A percentile compares a stretch with the other conserved stretches of the same genome.
phyloP scores from a whole-genome alignment of 805 yeast species.

The Starmerella khaoyaiensis region DNA sequence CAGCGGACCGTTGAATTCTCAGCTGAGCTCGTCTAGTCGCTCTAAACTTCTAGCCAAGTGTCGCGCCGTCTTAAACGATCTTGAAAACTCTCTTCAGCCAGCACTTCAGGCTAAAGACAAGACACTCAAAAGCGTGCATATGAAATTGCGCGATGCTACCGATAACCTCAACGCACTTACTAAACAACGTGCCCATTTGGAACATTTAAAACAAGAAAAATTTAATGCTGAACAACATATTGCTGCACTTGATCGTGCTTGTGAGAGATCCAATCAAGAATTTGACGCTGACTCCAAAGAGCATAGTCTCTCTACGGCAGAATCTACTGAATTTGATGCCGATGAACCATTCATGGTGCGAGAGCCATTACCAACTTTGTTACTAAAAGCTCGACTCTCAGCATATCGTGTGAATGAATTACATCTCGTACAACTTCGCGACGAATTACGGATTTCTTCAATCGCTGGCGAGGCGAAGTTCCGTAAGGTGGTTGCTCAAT shows the following conservation, averaged over 20 bases:
- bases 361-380: slow-evolving; percentile 18
- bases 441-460: slow-evolving; percentile 41
- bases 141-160: slow-evolving; percentile 46
- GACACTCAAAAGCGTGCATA: slow-evolving; percentile 41
- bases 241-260: slow-evolving; percentile 46
- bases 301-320: slow-evolving; percentile 21
- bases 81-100: slow-evolving; percentile 46
- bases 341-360: slow-evolving; percentile 77
- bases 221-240: slow-evolving; percentile 22
- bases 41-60: slow-evolving; percentile 33
- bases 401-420: slow-evolving; percentile 67
- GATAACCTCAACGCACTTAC: slow-evolving; percentile 37
- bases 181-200: slow-evolving; percentile 31
- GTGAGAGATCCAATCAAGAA: slow-evolving; percentile 46
- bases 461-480: slow-evolving; percentile 58
- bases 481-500: slow-evolving; percentile 73
- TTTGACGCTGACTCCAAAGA: slow-evolving; percentile 33
- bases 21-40: background rate
- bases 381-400: slow-evolving; percentile 52
- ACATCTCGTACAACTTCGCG: slow-evolving; percentile 40
- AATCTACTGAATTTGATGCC: slow-evolving; percentile 32
- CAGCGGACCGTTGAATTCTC: background rate
- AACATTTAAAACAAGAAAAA: slow-evolving; percentile 34
- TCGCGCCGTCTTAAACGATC: slow-evolving; percentile 36
- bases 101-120: slow-evolving; percentile 44